Evolutionary conservation across 305 asterid genomes (phyloP).

Genomic region (Euphrasia arctica): DNA sequence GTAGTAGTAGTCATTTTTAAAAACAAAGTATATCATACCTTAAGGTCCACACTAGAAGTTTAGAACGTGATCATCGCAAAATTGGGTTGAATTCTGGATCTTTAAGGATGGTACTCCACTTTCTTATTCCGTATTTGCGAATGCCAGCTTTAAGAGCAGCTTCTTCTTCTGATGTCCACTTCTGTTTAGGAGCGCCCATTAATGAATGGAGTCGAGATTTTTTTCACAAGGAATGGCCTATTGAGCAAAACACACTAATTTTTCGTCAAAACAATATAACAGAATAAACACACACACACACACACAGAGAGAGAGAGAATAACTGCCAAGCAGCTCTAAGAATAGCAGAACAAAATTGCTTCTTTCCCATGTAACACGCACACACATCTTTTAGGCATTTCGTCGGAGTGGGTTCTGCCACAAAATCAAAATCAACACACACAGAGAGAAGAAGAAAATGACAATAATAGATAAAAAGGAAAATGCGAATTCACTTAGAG

Average conservation of each 20-base stretch:
- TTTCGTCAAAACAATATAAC: slow-evolving; percentile 18
- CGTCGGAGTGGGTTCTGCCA: neutral
- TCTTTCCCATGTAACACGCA: neutral
- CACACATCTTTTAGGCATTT: neutral
- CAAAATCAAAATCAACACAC: neutral
- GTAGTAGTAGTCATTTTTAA: neutral
- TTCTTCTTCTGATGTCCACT: slow-evolving; percentile 95
- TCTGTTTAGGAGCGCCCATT: slow-evolving; percentile 99
- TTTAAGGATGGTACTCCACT: slow-evolving; percentile 96
- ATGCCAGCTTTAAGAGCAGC: slow-evolving; percentile 98
- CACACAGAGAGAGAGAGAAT: neutral
- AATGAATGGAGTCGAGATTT: slow-evolving; percentile 24
- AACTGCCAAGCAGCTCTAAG: neutral
- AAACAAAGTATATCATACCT: slow-evolving; percentile 45
- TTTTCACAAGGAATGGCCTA: slow-evolving; percentile 18
- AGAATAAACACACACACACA: neutral
- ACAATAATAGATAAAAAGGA: neutral
- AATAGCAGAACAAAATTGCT: neutral
- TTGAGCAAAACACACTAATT: slow-evolving; percentile 21
- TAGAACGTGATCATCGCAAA: slow-evolving; percentile 69
- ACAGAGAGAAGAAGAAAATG: neutral
- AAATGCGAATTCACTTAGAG: neutral
- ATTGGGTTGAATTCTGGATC: slow-evolving; percentile 76
- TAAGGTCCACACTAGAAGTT: slow-evolving; percentile 67
- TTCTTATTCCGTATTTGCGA: slow-evolving; percentile 76